Conservation (phyloP, 768 basidiomycete species). For the Psilocybe sp. region DNA sequence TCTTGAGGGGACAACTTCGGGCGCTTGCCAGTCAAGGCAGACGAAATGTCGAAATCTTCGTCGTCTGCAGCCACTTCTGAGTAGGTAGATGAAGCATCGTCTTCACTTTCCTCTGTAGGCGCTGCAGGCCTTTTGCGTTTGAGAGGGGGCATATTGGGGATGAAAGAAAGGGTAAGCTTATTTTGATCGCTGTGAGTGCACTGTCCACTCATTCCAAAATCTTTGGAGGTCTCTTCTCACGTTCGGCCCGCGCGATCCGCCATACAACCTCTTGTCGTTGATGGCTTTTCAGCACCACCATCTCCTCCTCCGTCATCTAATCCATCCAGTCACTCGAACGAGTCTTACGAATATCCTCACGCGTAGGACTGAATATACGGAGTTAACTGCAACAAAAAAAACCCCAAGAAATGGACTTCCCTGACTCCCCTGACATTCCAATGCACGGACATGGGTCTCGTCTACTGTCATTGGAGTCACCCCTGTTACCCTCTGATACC, state of each 20-base stretch:
- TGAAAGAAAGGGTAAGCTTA: background rate
- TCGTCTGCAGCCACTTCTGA: constrained; percentile 17
- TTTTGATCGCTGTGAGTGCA: background rate
- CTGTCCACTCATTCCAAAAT: background rate
- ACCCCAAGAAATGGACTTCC: background rate
- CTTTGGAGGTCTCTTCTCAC: background rate
- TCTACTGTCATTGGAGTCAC: constrained; percentile 29
- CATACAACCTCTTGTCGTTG: background rate
- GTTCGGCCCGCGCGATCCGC: constrained; percentile 1
- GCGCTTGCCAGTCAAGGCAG: constrained; percentile 51
- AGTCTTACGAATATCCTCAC: too few species aligned
- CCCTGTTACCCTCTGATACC: constrained; percentile 20
- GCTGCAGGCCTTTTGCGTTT: constrained; percentile 15
- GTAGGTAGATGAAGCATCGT: constrained; percentile 8
- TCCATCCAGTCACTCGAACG: too few species aligned
- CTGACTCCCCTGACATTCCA: constrained; percentile 13
- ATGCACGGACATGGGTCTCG: constrained; percentile 15
- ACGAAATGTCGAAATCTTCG: constrained; percentile 60
- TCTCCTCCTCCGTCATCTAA: too few species aligned
- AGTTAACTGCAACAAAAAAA: background rate
- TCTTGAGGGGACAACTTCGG: constrained; percentile 29
- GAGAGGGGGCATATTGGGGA: constrained; percentile 8
- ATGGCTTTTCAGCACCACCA: background rate
- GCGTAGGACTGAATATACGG: too few species aligned
- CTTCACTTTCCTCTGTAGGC: constrained; percentile 1